Base-by-base conservation (phyloP, 331 rosid genomes). In the Spiraea crenata region DNA sequence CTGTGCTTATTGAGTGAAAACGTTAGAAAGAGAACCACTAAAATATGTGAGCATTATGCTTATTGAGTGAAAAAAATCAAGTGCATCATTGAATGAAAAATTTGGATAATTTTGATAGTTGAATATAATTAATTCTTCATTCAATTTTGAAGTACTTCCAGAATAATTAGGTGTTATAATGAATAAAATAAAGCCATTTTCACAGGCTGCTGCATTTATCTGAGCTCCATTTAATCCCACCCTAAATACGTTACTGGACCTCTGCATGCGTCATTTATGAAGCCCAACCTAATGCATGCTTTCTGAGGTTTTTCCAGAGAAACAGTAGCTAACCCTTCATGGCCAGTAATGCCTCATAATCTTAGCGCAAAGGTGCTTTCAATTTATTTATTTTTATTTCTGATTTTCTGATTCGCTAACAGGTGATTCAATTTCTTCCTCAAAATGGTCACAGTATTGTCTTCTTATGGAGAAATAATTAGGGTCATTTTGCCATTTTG, bases 231-330 rank as follows among this genome's bases (percentile, higher is more conserved):
- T 54, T 42, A 6, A 73, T 25, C 31, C 31, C 31, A 61, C 69
- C 63, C 69, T 42, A 47, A 41, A 7, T 63, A 17, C 47, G 15
- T 63, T 25, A 52, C 39, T 52, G 59, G 57, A 19, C 63, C 41
- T 48, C 80, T 72, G 83, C 74, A 75, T 20, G 3, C 2, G 15
- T 78, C 79, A 83, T 76, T 70, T 62, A 77, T 42, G 65, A 44
- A 41, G 20, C 49, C 9, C 45, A 7, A 5, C 5, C 42, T 0
- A 4, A n/a, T 7, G 34, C 15, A 19, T 74, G 48, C 56, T 54
- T 70, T 76, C 75, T 80, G 52, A 71, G 79, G 73, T 72, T 63
- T 67, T 63, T 49, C 17, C 45, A 62, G 67, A 71, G 6, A 17
- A 20, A 20, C 35, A 66, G 48, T 51, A 45, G 79, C 64, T 54